Percentiles rank a stretch among this genome's conserved stretches.
Evolutionary conservation across 148 eudicot species (phyloP).

Genomic region (Camellia japonica): DNA sequence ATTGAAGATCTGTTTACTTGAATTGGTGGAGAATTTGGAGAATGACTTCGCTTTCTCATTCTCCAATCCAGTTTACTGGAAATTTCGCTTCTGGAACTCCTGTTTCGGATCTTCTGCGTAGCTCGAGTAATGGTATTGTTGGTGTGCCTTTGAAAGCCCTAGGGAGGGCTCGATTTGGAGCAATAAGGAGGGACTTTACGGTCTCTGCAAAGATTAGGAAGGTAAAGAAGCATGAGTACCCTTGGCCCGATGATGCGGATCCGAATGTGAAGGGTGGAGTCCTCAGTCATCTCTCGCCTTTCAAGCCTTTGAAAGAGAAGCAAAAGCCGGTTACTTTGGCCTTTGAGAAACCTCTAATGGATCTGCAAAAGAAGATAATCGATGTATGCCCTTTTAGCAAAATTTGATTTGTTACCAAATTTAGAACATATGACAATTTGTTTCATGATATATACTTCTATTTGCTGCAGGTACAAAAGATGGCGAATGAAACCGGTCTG

Average conservation of each 20-base stretch:
- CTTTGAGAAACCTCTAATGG: slow-evolving; percentile 60
- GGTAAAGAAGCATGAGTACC: slow-evolving; percentile 78
- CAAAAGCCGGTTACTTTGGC: slow-evolving; percentile 78
- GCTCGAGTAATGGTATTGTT: slow-evolving; percentile 48
- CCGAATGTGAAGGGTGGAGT: slow-evolving; percentile 76
- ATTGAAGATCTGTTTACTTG: slow-evolving; percentile 17
- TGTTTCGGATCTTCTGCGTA: slow-evolving; percentile 68
- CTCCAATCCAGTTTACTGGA: slow-evolving; percentile 25
- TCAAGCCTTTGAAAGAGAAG: slow-evolving; percentile 77
- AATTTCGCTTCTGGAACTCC: slow-evolving; percentile 31
- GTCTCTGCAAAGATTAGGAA: slow-evolving; percentile 61
- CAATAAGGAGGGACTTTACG: slow-evolving; percentile 30
- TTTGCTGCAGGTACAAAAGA: slow-evolving; percentile 62
- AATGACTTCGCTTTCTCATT: slow-evolving; percentile 53
- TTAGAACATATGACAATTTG: not conserved
- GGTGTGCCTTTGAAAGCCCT: slow-evolving; percentile 58
- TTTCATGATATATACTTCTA: not conserved
- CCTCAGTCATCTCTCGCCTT: slow-evolving; percentile 59
- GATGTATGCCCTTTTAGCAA: slow-evolving; percentile 43
- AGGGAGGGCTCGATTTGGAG: slow-evolving; percentile 48
- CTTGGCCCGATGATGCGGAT: slow-evolving; percentile 87
- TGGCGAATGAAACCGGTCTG: slow-evolving; percentile 86
- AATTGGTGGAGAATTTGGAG: slow-evolving; percentile 18
- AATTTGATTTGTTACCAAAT: not conserved
- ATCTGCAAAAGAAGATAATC: slow-evolving; percentile 50